Conservation (phyloP, 2,329 filamentous ascomycete genomes). For the Pseudomassariella vexata region DNA sequence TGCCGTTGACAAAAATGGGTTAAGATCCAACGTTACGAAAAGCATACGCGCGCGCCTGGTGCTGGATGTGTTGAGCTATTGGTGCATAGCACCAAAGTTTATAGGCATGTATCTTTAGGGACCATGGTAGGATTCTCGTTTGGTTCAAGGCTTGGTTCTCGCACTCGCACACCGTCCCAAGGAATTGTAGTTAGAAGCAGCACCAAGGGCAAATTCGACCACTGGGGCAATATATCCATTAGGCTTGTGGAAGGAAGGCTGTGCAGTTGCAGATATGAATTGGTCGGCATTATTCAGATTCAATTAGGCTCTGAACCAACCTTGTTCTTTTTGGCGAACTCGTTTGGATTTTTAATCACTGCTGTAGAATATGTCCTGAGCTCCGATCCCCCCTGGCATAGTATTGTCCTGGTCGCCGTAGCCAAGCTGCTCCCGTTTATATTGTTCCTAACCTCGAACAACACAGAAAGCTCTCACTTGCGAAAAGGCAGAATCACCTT, state of each 20-base stretch:
- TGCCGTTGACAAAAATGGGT: conserved; percentile 10
- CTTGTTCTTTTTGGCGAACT: conserved; percentile 9
- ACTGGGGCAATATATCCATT: no score
- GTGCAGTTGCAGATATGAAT: no score
- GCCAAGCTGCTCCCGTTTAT: conserved; percentile 6
- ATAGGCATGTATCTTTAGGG: conserved; percentile 38
- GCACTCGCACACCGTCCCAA: conserved; percentile 39
- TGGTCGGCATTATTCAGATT: conserved; percentile 19
- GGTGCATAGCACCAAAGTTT: conserved; percentile 37
- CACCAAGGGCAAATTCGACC: background rate
- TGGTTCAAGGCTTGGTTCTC: conserved; percentile 35
- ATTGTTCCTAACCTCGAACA: background rate
- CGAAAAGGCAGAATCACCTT: conserved; percentile 10
- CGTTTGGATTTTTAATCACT: conserved; percentile 6
- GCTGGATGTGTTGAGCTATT: conserved; percentile 26
- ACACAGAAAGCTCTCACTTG: background rate
- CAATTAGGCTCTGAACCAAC: no score
- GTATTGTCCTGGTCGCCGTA: conserved; percentile 9
- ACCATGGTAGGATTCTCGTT: conserved; percentile 30
- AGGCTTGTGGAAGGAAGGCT: no score
- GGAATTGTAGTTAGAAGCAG: conserved; percentile 32
- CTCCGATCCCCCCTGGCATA: conserved; percentile 9
- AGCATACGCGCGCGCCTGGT: conserved; percentile 32
- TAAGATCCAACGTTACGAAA: conserved; percentile 17
- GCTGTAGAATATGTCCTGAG: conserved; percentile 9